Evolutionary conservation across 805 yeast species (phyloP).

Genomic region (Lipomyces spencermartinsiae): DNA sequence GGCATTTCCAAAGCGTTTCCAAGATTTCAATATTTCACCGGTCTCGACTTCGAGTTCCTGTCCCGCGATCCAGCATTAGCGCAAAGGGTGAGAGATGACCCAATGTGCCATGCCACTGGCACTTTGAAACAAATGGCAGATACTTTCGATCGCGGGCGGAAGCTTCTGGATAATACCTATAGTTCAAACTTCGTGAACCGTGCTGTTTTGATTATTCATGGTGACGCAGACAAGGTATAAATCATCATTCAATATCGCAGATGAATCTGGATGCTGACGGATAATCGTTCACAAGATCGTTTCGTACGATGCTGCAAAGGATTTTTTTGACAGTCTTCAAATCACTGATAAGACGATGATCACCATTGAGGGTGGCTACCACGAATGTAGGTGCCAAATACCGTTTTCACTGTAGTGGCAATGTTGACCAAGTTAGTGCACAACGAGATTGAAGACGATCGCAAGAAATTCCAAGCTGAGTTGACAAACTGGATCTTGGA

Average conservation of each 20-base stretch:
- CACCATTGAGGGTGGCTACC: conserved; percentile 39
- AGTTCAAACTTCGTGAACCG: conserved; percentile 43
- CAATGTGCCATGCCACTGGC: conserved; percentile 40
- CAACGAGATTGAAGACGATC: conserved; percentile 12
- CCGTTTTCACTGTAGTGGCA: background rate
- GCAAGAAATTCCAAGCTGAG: conserved; percentile 8
- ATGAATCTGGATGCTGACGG: too few relatives aligned
- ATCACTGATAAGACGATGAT: conserved; percentile 38
- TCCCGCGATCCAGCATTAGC: conserved; percentile 43
- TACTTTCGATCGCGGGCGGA: conserved; percentile 46
- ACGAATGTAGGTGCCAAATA: conserved; percentile 32
- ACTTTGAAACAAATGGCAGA: conserved; percentile 46
- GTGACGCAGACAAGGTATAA: conserved; percentile 41
- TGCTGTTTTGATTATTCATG: conserved; percentile 47
- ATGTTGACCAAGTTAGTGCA: conserved; percentile 5
- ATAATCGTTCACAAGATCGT: conserved; percentile 12
- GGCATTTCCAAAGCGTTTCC: conserved; percentile 44
- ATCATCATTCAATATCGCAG: too few relatives aligned
- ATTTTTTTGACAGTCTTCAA: conserved; percentile 37
- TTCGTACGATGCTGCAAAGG: conserved; percentile 33
- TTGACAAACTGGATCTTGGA: conserved; percentile 10
- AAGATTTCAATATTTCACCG: conserved; percentile 38
- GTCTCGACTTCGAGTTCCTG: conserved; percentile 41
- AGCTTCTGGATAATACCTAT: conserved; percentile 43
- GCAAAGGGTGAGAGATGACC: conserved; percentile 41